phyloP scores from a whole-genome alignment of 371 early-diverging fungal genomes.

The Mucor saturninus region DNA sequence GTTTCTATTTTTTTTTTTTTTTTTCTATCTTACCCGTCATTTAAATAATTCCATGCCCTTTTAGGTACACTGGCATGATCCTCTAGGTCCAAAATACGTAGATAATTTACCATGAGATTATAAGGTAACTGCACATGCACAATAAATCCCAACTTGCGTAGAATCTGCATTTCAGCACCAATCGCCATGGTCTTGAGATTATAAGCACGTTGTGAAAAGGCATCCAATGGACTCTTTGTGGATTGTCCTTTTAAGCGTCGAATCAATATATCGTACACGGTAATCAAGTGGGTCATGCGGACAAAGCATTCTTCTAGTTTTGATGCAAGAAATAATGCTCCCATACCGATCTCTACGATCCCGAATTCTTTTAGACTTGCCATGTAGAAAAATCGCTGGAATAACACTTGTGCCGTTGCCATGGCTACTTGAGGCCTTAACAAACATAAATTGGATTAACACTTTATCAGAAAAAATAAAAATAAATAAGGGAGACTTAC shows the following conservation, averaged over 20 bases:
- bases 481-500: constrained; percentile 43
- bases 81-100: constrained; percentile 80
- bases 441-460: not conserved
- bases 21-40: constrained; percentile 71
- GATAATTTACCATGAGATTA: constrained; percentile 91
- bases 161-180: constrained; percentile 84
- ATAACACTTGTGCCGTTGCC: constrained; percentile 94
- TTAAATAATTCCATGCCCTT: constrained; percentile 86
- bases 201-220: constrained; percentile 69
- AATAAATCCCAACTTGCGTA: constrained; percentile 89
- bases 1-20: not conserved
- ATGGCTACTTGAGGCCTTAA: constrained; percentile 90
- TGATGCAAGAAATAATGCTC: constrained; percentile 85
- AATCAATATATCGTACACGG: constrained; percentile 75
- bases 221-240: constrained; percentile 59
- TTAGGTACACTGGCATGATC: constrained; percentile 76
- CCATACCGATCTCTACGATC: constrained; percentile 80
- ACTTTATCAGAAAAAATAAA: not conserved
- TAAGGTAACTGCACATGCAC: constrained; percentile 96
- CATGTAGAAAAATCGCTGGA: constrained; percentile 90
- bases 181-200: constrained; percentile 79
- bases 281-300: constrained; percentile 76
- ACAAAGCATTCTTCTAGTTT: constrained; percentile 90
- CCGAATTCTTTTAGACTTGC: constrained; percentile 76
- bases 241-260: constrained; percentile 58